Evolutionary conservation across 257 asterid species (phyloP), one percentile per base, ranked within the genome.

Genomic region (Gentiana straminea): DNA sequence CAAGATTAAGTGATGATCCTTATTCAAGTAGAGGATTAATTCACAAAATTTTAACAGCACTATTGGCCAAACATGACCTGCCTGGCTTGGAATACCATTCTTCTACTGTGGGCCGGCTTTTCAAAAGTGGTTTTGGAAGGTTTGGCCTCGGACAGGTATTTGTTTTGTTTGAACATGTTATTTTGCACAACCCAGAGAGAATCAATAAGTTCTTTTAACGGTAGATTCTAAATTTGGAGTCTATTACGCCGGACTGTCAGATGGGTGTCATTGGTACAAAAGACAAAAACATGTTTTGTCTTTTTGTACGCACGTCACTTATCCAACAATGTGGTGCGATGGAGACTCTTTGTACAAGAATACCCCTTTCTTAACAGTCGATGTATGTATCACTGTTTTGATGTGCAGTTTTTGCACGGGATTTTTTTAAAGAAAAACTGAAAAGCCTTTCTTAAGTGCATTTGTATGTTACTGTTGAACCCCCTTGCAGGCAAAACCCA

Each of bases 111-210:
- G 98, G 98, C 10, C 83, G 98, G 55, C 93, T 92, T 59, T 88
- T 92, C 32, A 92, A 92, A 71, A 92, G 95, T 56, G 98, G 98
- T 35, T 88, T 92, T 35, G 97, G 97, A 68, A 83, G 98, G 73
- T 81, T 92, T 61, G 98, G 98, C 67, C 93, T 92, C 53, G 97
- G 95, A 63, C 97, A 85, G 98, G 98, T 85, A 76, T 55, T 53
- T 57, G 24, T 24, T 24, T 24, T 24, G 24, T 24, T 24, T 24
- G 1, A 24, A 24, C 24, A 24, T 24, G 24, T 24, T 24, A 24
- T 24, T 24, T 24, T 24, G 24, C 24, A 24, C 24, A 24, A 24
- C 24, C 24, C 24, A 24, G 24, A 0, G 24, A 24, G 24, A 24
- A 24, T 24, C 24, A 24, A 24, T 24, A 24, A 24, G 24, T 24